phyloP scores from a whole-genome alignment of 495 filamentous ascomycete species.

The Chaetomidium leptoderma region DNA sequence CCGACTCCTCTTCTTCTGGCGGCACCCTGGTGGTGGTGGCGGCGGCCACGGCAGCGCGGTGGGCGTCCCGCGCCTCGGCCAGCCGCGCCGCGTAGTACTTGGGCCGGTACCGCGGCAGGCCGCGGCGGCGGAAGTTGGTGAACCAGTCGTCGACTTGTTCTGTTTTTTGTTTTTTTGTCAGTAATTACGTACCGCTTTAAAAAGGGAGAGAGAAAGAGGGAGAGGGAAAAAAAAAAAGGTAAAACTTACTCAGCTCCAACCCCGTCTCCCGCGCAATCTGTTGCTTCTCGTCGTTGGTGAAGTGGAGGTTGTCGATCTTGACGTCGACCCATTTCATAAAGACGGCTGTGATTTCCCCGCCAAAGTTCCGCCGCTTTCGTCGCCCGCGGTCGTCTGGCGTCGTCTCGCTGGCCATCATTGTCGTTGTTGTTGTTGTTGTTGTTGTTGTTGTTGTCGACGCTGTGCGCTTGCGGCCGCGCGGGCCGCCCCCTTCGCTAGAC shows the following conservation, averaged over 20 bases:
- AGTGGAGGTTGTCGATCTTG: neutral
- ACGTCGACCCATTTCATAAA: neutral
- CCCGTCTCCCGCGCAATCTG: neutral
- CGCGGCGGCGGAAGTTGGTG: slow-evolving; percentile 13
- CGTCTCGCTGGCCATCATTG: too few species aligned
- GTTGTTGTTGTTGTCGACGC: too few species aligned
- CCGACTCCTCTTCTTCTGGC: too few species aligned
- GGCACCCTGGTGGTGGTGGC: too few species aligned
- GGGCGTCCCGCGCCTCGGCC: neutral
- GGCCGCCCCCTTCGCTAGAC: too few species aligned
- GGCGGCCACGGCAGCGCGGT: neutral
- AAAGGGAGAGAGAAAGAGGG: neutral
- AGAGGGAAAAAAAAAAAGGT: neutral
- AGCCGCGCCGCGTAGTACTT: neutral
- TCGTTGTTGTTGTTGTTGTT: too few species aligned
- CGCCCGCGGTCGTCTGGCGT: too few species aligned
- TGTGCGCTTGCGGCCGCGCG: too few species aligned
- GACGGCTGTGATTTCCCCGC: neutral
- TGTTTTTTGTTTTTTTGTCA: too few species aligned
- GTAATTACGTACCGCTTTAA: too few species aligned
- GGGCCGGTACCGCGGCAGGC: neutral
- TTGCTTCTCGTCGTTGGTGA: neutral
- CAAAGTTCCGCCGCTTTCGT: neutral
- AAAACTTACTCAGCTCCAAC: neutral
- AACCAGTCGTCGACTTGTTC: slow-evolving; percentile 7